Percentiles rank a stretch among this genome's conserved stretches.
Evolutionary conservation across 305 asterid species (phyloP).

Genomic region (Fraxinus baroniana): DNA sequence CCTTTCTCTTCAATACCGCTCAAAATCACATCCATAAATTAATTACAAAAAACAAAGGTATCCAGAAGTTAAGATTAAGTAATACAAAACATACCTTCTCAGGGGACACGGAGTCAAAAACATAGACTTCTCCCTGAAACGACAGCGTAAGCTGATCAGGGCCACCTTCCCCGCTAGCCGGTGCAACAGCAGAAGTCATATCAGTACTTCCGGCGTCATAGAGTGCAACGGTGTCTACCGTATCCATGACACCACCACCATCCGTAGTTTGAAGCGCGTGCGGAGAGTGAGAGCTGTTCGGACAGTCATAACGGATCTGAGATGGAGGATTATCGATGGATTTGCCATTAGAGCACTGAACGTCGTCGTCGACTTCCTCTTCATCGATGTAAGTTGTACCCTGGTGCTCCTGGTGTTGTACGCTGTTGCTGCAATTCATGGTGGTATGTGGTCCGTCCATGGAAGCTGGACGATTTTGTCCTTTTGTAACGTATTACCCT

Average conservation of each 20-base stretch:
- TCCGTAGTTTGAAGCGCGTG: constrained; percentile 47
- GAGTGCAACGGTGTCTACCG: constrained; percentile 41
- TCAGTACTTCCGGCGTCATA: constrained; percentile 46
- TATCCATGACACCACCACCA: constrained; percentile 26
- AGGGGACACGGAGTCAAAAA: constrained; percentile 88
- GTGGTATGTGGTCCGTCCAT: constrained; percentile 52
- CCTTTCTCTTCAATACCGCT: background rate
- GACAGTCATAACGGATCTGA: constrained; percentile 57
- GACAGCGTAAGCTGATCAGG: constrained; percentile 91
- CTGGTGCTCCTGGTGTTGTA: constrained; percentile 32
- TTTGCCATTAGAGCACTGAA: constrained; percentile 41
- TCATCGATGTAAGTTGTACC: constrained; percentile 35
- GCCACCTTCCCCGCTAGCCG: constrained; percentile 42
- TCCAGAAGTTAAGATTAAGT: background rate
- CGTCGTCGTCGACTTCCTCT: constrained; percentile 38
- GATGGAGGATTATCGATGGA: constrained; percentile 39
- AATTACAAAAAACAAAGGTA: background rate
- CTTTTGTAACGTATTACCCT: background rate
- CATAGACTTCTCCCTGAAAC: constrained; percentile 90
- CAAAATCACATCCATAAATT: constrained; percentile 6
- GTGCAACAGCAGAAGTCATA: constrained; percentile 31
- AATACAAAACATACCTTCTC: constrained; percentile 57
- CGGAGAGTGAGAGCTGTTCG: constrained; percentile 50
- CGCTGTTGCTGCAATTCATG: constrained; percentile 54
- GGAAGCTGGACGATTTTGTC: constrained; percentile 15